These are phyloP conservation scores for Candida suzukii DNA, from an alignment of 805 yeast genomes.

Conservation along the genomic window DNA sequence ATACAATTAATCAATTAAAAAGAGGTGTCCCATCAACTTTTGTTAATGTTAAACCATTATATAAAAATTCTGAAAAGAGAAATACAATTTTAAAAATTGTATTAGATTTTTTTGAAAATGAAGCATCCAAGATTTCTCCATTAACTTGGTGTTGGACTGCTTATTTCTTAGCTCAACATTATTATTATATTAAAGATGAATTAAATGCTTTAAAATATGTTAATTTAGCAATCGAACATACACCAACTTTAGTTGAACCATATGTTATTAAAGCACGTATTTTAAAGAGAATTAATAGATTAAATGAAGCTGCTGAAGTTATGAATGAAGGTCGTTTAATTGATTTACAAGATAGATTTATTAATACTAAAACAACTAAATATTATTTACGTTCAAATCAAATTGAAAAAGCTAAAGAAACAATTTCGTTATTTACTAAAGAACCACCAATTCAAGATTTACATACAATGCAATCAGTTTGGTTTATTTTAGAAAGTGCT, in stretches of 20 bases:
- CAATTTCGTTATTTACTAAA: constrained; percentile 76
- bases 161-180: constrained; percentile 76
- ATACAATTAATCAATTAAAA: constrained; percentile 54
- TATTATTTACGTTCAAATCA: constrained; percentile 72
- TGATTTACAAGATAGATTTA: constrained; percentile 86
- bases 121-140: constrained; percentile 26
- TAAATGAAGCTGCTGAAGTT: constrained; percentile 51
- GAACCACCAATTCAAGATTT: constrained; percentile 76
- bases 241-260: constrained; percentile 82
- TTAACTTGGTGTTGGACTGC: constrained; percentile 58
- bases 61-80: constrained; percentile 36
- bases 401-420: constrained; percentile 65
- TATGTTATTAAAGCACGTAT: constrained; percentile 77
- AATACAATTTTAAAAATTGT: constrained; percentile 47
- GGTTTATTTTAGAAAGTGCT: constrained; percentile 83
- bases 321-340: constrained; percentile 67
- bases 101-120: constrained; percentile 32
- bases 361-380: constrained; percentile 82
- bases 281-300: constrained; percentile 61
- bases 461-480: constrained; percentile 83
- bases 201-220: constrained; percentile 48
- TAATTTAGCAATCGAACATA: constrained; percentile 57
- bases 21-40: constrained; percentile 90
- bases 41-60: constrained; percentile 76
- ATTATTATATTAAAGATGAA: constrained; percentile 47